Percentiles rank a stretch among this genome's conserved stretches.
Evolutionary conservation across 2,329 filamentous ascomycete genomes (phyloP).

Genomic region (Hortaea werneckii): DNA sequence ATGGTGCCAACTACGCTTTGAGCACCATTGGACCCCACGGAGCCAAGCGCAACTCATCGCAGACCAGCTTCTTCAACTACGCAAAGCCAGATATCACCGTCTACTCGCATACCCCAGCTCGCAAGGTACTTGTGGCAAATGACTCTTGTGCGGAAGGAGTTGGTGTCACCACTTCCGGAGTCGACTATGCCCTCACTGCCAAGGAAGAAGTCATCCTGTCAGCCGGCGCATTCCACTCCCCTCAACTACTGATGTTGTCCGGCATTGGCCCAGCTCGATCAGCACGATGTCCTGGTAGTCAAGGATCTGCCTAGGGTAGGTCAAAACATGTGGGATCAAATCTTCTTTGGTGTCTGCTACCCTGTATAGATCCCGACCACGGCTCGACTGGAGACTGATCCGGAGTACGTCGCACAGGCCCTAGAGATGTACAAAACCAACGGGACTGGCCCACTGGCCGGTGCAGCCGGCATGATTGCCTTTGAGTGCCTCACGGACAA

Average conservation of each 20-base stretch:
- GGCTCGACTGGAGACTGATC: neutral
- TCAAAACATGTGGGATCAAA: constrained; percentile 8
- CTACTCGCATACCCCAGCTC: constrained; percentile 24
- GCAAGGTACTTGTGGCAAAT: constrained; percentile 23
- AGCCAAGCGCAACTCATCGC: too few species aligned
- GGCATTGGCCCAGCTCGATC: constrained; percentile 23
- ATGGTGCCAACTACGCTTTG: too few species aligned
- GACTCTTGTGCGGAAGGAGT: constrained; percentile 21
- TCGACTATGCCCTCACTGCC: constrained; percentile 16
- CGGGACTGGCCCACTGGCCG: constrained; percentile 12
- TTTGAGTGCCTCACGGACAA: constrained; percentile 8
- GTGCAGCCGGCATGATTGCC: constrained; percentile 8
- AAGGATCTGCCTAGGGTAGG: constrained; percentile 20
- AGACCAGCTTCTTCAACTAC: too few species aligned
- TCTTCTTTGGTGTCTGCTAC: neutral
- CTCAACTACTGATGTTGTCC: constrained; percentile 27
- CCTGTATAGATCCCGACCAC: neutral
- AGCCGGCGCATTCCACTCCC: constrained; percentile 34
- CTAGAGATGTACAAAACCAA: constrained; percentile 8
- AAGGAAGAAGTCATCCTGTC: constrained; percentile 35
- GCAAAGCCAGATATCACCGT: too few species aligned
- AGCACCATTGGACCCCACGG: too few species aligned
- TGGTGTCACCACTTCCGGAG: constrained; percentile 15
- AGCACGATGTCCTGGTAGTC: constrained; percentile 21
- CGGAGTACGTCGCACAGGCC: constrained; percentile 1